Evolutionary conservation across 2,329 filamentous ascomycete species (phyloP).

Genomic region (Endocalyx cinctus): DNA sequence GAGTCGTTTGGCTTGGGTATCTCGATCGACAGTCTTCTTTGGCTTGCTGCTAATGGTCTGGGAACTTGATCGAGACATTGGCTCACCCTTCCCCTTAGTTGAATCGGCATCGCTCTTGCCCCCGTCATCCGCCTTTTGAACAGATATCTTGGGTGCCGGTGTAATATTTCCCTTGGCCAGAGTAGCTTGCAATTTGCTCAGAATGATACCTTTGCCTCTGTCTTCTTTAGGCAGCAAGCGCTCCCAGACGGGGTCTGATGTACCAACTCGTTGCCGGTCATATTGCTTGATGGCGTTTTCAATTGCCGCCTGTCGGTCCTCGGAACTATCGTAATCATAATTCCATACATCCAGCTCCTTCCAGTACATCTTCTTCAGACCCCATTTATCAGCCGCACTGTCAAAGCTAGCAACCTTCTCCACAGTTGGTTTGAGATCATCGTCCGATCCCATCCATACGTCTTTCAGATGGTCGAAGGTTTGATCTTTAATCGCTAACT

Average conservation of each 20-base stretch:
- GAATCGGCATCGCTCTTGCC: constrained; percentile 36
- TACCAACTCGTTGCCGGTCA: constrained; percentile 53
- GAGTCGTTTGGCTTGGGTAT: constrained; percentile 53
- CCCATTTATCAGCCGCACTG: constrained; percentile 45
- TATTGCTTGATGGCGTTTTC: constrained; percentile 57
- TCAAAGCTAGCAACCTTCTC: constrained; percentile 56
- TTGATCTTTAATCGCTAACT: constrained; percentile 52
- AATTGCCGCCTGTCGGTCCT: constrained; percentile 55
- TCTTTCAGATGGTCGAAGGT: constrained; percentile 43
- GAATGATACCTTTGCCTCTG: constrained; percentile 53
- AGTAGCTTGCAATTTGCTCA: constrained; percentile 58
- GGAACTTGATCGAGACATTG: constrained; percentile 46
- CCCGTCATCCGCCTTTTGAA: constrained; percentile 46
- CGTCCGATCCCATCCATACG: constrained; percentile 46
- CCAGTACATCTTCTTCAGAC: constrained; percentile 53
- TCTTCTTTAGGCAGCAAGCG: constrained; percentile 54
- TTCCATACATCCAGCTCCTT: constrained; percentile 62
- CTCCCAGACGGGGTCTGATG: constrained; percentile 57
- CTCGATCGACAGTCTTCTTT: constrained; percentile 53
- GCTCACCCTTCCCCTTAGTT: constrained; percentile 35
- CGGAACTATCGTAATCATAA: constrained; percentile 50
- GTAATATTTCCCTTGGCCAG: constrained; percentile 49
- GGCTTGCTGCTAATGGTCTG: constrained; percentile 45
- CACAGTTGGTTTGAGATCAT: constrained; percentile 51
- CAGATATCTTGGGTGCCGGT: constrained; percentile 44